Evolutionary conservation across 169 alveolate species (phyloP).

Genomic region (Plasmodium chabaudi): DNA sequence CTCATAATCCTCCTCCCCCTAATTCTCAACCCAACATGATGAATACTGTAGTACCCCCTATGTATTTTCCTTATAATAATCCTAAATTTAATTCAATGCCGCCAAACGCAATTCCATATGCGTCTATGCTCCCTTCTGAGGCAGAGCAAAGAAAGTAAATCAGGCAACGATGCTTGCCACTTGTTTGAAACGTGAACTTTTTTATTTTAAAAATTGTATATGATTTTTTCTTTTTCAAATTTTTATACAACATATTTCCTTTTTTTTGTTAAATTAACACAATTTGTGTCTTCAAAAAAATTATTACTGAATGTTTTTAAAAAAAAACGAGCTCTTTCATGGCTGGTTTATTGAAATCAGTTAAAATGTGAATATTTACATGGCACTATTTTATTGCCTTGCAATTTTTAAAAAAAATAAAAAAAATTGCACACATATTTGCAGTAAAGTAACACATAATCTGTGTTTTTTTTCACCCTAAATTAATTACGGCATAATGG

Average conservation of each 20-base stretch:
- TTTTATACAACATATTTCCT: not conserved
- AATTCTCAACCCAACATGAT: conserved; percentile 5
- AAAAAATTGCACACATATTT: too few species aligned
- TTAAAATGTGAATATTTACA: too few species aligned
- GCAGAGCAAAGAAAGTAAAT: conserved; percentile 67
- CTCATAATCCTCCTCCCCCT: not conserved
- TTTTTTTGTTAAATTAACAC: conserved; percentile 4
- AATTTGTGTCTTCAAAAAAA: not conserved
- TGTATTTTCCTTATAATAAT: conserved; percentile 4
- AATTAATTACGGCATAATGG: too few species aligned
- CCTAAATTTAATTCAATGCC: not conserved
- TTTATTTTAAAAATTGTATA: not conserved
- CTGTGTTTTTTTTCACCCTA: too few species aligned
- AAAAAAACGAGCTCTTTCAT: too few species aligned
- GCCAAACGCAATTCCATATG: conserved; percentile 2
- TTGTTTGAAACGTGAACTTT: too few species aligned
- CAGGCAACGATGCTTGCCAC: not conserved
- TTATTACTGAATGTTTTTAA: too few species aligned
- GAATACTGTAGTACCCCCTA: conserved; percentile 1
- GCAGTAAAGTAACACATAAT: too few species aligned
- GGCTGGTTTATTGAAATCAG: too few species aligned
- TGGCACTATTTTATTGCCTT: too few species aligned
- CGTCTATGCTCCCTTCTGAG: conserved; percentile 67
- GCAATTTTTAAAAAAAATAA: too few species aligned
- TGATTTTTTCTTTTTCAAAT: not conserved